Base-by-base conservation (phyloP, 768 basidiomycete genomes). In the Paxillus ammoniavirescens region DNA sequence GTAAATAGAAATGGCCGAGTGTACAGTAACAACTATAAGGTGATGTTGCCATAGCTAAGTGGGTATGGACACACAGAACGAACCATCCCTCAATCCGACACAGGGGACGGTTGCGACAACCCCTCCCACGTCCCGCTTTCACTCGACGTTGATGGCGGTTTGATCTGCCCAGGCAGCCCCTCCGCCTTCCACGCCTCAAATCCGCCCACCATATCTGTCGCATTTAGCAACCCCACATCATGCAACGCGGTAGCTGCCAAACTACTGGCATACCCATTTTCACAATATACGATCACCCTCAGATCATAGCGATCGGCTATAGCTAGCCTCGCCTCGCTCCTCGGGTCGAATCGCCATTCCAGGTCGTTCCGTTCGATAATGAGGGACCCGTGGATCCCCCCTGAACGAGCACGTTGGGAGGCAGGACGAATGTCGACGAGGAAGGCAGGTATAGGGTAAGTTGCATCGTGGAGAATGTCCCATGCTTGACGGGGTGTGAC, bases 341-440 rank as follows among this genome's bases (percentile, higher is more conserved):
- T 76, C 4, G 89, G 90, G 68, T 92, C 89, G 58, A 92, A 84
- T 21, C 82, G 78, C 87, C 88, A 90, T 66, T 92, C 90, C 49
- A 92, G 76, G 5, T 83, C 79, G 62, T 88, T 91, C 21, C 89
- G 78, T 61, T 91, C 89, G 53, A 91, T 79, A 50, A 87, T 71
- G 51, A 91, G 70, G n/a, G 88, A 79, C 0, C 89, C 87, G 8
- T 75, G 75, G 50, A 91, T 85, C 0, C 71, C 76, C 0, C 90
- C 90, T 31, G 79, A 72, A 44, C 64, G 65, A 5, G 75, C 74
- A 14, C 90, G 78, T 65, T 89, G 81, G 5, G 75, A 77, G 37
- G 75, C 79, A 0, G 88, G 80, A 7, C 90, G 83, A 48, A 91
- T 90, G 65, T 91, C 90, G 7, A 92, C 89, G 40, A 92, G 75